Evolutionary conservation across 1,284 basidiomycete genomes (phyloP), one percentile per base, ranked within the genome.

Genomic region (Ceratobasidium sp.): DNA sequence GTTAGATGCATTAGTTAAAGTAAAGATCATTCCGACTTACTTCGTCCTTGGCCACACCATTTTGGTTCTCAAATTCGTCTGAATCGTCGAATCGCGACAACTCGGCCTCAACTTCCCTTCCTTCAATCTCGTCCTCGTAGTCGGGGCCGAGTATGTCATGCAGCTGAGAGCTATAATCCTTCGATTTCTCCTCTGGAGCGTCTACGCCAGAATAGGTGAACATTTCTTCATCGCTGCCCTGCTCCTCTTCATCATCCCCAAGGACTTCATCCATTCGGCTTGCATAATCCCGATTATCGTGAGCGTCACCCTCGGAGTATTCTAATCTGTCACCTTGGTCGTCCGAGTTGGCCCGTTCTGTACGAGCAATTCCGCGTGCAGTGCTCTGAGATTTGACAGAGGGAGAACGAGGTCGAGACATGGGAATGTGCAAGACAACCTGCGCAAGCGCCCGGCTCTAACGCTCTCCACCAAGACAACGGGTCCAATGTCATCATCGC

Each of bases 151-250:
- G 86, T 78, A 95, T 89, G 81, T 95, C 89, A 76, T 90, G 85
- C 81, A 95, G 83, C 83, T 91, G 88, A 82, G 94, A 87, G 64
- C 87, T 85, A 83, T 95, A 91, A 80, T 82, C 82, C 11, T 81
- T 82, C n/a, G 80, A 71, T 13, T 82, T 82, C 47, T 79, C 75
- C 31, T 26, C 28, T 33, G 77, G 64, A 0, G 90, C 87, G 80
- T 94, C 93, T 39, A 89, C 85, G 20, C 92, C 93, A 28, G 86
- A 86, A 81, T 94, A 95, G 54, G 94, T 79, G 80, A 94, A 95
- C 0, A 85, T 89, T 58, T 89, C 90, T 10, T 90, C 90, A 8
- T 88, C 87, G 1, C 82, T 82, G 10, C 88, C 89, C 23, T 86
- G 83, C 39, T 82, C 82, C 63, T 85, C 85, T 65, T 87, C 87